Base-by-base conservation (phyloP, 805 yeast genomes). In the Metschnikowia anglica region DNA sequence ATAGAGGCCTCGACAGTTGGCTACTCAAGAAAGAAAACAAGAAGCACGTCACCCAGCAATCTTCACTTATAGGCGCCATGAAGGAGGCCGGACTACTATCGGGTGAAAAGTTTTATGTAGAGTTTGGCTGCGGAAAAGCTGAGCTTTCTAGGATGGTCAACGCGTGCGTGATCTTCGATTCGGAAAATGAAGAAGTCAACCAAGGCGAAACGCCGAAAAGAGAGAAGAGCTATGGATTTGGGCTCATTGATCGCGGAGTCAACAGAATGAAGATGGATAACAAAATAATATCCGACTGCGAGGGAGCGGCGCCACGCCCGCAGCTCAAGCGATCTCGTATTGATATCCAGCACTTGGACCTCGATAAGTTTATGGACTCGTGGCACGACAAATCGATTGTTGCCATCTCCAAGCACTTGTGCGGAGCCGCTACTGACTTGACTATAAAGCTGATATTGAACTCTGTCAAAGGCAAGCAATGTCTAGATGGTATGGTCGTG, bases 371-470 rank as follows among this genome's bases (percentile, higher is more conserved):
- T 13, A 46, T 80, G 1, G 55, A 58, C 16, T 55, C 55, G 21
- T 37, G 52, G 9, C 24, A 48, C 3, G 55, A 55, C 8, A 40
- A 43, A 2, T 51, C 48, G 2, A 58, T 72, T 29, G 82, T 84
- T 7, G 88, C 82, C 1, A 78, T 89, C 2, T 88, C 96, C 4
- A 89, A 89, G 60, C 97, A 89, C 65, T 65, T 90, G 26, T 89
- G 97, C 64, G 97, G 97, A 4, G 95, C 85, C 3, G 97, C 97
- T 1, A 90, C 97, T 0, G 97, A 89, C 60, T 66, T 89, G 37
- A 85, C 97, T 0, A 62, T 90, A 19, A 72, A 80, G 51, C 83
- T 88, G 63, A 59, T 88, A 2, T 47, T 72, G 34, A 74, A 76
- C 45, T 58, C 70, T 0, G 34, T 19, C 5, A 39, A 40, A 8